Conservation (phyloP, 768 basidiomycete species). For the Xanthoconium purpureum region DNA sequence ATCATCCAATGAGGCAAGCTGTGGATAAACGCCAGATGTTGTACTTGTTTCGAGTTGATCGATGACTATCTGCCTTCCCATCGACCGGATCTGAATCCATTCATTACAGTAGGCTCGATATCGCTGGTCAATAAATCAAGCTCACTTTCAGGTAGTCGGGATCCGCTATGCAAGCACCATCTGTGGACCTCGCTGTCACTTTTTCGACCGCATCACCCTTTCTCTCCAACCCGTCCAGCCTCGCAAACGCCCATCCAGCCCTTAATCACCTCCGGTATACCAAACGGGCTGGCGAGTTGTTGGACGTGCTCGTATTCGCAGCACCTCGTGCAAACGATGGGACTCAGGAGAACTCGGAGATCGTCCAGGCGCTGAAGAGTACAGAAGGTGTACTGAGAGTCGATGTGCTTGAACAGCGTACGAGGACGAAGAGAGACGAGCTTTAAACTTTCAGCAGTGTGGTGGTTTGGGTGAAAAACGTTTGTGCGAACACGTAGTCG, state of each 20-base stretch:
- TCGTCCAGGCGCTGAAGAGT: constrained; percentile 15
- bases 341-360: constrained; percentile 4
- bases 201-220: constrained; percentile 24
- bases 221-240: constrained; percentile 20
- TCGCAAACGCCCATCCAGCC: constrained; percentile 19
- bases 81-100: not conserved
- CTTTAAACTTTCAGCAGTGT: constrained; percentile 17
- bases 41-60: too few species aligned
- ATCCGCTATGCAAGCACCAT: constrained; percentile 4
- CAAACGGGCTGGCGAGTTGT: constrained; percentile 20
- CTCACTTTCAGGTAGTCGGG: not conserved
- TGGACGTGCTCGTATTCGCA: constrained; percentile 21
- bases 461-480: not conserved
- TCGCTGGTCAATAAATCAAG: not conserved
- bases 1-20: too few species aligned
- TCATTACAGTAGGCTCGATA: not conserved
- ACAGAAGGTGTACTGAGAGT: constrained; percentile 22
- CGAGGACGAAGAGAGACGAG: constrained; percentile 26
- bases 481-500: not conserved
- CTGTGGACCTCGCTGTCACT: constrained; percentile 31
- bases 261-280: constrained; percentile 23
- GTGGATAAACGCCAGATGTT: too few species aligned
- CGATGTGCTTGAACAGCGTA: constrained; percentile 21
- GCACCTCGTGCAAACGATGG: constrained; percentile 5
- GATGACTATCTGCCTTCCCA: too few species aligned